Evolutionary conservation across 2,329 filamentous ascomycete species (phyloP).

Genomic region (Ophiocordyceps camponoti-floridani): DNA sequence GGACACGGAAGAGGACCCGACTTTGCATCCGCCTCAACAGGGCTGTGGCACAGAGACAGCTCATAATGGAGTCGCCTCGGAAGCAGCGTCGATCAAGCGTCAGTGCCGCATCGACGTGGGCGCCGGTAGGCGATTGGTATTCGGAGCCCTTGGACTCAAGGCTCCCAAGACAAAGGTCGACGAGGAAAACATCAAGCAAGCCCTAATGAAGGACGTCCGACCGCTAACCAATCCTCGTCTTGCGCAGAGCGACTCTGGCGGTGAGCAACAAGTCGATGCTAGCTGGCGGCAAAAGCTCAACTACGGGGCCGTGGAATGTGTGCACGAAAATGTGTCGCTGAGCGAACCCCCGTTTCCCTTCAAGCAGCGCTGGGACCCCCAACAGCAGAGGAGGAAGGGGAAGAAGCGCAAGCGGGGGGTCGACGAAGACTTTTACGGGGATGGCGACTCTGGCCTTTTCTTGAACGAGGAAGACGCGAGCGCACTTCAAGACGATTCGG

Average conservation of each 20-base stretch:
- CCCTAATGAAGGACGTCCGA: conserved; percentile 36
- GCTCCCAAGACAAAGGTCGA: conserved; percentile 52
- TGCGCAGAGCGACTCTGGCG: conserved; percentile 5
- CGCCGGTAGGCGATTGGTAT: conserved; percentile 49
- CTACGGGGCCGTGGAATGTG: conserved; percentile 71
- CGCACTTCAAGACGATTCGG: background rate
- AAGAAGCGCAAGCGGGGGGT: conserved; percentile 30
- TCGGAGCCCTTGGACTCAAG: conserved; percentile 53
- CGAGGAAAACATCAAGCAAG: conserved; percentile 41
- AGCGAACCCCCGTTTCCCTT: conserved; percentile 79
- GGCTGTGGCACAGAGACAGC: conserved; percentile 2
- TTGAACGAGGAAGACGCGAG: conserved; percentile 12
- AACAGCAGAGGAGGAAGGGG: conserved; percentile 33
- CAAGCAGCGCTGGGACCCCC: conserved; percentile 71
- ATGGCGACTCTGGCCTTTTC: conserved; percentile 10
- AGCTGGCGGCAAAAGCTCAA: conserved; percentile 59
- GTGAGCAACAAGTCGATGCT: conserved; percentile 27
- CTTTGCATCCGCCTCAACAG: background rate
- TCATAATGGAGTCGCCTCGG: background rate
- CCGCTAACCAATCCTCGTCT: conserved; percentile 19
- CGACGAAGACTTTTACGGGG: conserved; percentile 15
- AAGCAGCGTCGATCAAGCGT: background rate
- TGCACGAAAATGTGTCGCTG: conserved; percentile 47
- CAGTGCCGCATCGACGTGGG: conserved; percentile 23
- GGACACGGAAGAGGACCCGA: background rate